Conservation (phyloP, 148 eudicot genomes). For the Heliosperma pusillum region DNA sequence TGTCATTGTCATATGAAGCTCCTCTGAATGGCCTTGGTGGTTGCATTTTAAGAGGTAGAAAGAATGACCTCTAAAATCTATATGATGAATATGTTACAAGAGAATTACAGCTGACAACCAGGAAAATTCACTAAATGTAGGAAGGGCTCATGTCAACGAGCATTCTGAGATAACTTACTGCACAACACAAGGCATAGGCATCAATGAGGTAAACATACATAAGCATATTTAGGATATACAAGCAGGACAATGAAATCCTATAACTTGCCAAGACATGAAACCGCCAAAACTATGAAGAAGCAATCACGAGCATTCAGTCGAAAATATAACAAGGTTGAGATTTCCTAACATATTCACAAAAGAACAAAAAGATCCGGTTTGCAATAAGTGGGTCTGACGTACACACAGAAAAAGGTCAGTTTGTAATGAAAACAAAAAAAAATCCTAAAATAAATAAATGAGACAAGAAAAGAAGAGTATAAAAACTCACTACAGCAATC, state of each 20-base stretch:
- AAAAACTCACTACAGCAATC: background rate
- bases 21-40: slow-evolving; percentile 28
- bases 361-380: background rate
- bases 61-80: slow-evolving; percentile 7
- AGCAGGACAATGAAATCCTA: background rate
- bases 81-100: background rate
- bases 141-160: slow-evolving; percentile 1
- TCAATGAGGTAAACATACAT: slow-evolving; percentile 8
- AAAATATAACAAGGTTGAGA: background rate
- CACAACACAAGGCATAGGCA: slow-evolving; percentile 13
- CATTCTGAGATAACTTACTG: slow-evolving; percentile 20
- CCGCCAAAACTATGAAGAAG: slow-evolving; percentile 1
- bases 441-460: background rate
- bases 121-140: background rate
- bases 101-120: slow-evolving; percentile 12
- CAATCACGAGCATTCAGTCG: background rate
- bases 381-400: background rate
- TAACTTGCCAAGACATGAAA: background rate
- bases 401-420: background rate
- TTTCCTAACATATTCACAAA: background rate
- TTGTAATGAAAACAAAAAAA: background rate
- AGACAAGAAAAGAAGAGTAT: background rate
- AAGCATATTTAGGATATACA: background rate
- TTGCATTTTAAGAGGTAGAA: slow-evolving; percentile 24
- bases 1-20: slow-evolving; percentile 29